A percentile compares a stretch with the other conserved stretches of the same genome.
Evolutionary conservation across 805 yeast genomes (phyloP).

Genomic region (Candida gorgasii): DNA sequence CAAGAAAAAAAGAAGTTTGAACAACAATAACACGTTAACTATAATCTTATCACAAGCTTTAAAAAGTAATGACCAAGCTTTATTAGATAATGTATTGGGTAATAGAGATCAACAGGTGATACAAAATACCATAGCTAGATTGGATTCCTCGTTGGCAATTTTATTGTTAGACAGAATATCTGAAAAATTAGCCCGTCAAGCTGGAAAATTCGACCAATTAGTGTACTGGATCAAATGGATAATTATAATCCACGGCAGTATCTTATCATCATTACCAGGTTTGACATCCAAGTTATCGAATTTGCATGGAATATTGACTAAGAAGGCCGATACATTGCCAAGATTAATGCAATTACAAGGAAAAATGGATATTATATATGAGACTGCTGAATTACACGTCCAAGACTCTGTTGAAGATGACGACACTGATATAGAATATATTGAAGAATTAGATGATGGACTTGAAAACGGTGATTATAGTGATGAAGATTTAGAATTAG

Average conservation of each 20-base stretch:
- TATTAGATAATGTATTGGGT: constrained; percentile 78
- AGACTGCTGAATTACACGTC: constrained; percentile 41
- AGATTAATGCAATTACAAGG: constrained; percentile 54
- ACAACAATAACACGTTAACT: constrained; percentile 66
- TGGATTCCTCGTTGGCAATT: constrained; percentile 52
- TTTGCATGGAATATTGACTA: constrained; percentile 48
- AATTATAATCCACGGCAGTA: constrained; percentile 55
- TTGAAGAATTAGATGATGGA: constrained; percentile 64
- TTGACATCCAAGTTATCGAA: constrained; percentile 43
- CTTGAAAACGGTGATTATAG: constrained; percentile 13
- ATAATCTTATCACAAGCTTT: constrained; percentile 87
- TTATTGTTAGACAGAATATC: constrained; percentile 52
- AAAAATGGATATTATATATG: constrained; percentile 47
- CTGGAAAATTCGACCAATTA: constrained; percentile 49
- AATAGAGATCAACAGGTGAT: constrained; percentile 53
- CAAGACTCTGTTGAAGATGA: constrained; percentile 24
- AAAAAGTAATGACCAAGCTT: constrained; percentile 79
- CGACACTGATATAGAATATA: constrained; percentile 64
- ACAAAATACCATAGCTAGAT: constrained; percentile 49
- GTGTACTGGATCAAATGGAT: constrained; percentile 60
- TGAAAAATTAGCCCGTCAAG: constrained; percentile 53
- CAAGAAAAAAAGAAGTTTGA: constrained; percentile 36
- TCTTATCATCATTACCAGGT: constrained; percentile 47
- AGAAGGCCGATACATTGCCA: constrained; percentile 50
- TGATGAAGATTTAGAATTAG: constrained; percentile 13